A percentile compares a stretch with the other conserved stretches of the same genome.
phyloP scores from a whole-genome alignment of 257 asterid genomes.

The Fraxinus pennsylvanica region DNA sequence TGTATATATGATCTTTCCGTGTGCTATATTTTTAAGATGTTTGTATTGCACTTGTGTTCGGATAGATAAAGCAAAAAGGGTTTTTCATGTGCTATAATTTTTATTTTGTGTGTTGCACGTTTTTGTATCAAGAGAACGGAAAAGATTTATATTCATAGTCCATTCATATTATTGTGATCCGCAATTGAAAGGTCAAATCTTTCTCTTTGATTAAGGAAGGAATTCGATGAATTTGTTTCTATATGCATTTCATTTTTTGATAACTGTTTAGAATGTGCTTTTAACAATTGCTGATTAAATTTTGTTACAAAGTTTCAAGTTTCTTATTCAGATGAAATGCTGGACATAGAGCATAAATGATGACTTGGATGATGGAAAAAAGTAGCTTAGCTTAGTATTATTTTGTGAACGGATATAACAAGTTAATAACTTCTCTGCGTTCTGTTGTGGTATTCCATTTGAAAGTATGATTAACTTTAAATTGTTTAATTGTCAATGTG shows the following conservation, averaged over 20 bases:
- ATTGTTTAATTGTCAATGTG: background rate
- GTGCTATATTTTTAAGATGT: background rate
- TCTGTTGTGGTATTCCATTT: background rate
- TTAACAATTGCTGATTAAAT: background rate
- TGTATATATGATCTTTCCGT: background rate
- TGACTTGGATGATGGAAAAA: background rate
- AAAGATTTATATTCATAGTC: conserved; percentile 20
- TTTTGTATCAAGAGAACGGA: conserved; percentile 3
- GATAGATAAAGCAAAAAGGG: background rate
- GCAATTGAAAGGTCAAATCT: conserved; percentile 23
- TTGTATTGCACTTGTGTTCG: background rate
- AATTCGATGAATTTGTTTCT: background rate
- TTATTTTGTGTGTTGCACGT: background rate
- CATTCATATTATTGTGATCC: conserved; percentile 20
- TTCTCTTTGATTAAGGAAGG: conserved; percentile 16
- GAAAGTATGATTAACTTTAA: background rate
- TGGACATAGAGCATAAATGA: conserved; percentile 6
- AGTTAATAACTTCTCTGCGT: background rate
- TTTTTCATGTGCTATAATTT: conserved; percentile 5
- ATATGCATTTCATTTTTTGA: background rate
- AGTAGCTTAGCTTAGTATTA: background rate
- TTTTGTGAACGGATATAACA: background rate
- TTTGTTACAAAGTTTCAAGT: background rate
- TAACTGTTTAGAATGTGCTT: background rate
- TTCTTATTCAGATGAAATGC: background rate